Evolutionary conservation across 1,284 basidiomycete species (phyloP), one percentile per base, ranked within the genome.

Genomic region (Porogramme epimiltina): DNA sequence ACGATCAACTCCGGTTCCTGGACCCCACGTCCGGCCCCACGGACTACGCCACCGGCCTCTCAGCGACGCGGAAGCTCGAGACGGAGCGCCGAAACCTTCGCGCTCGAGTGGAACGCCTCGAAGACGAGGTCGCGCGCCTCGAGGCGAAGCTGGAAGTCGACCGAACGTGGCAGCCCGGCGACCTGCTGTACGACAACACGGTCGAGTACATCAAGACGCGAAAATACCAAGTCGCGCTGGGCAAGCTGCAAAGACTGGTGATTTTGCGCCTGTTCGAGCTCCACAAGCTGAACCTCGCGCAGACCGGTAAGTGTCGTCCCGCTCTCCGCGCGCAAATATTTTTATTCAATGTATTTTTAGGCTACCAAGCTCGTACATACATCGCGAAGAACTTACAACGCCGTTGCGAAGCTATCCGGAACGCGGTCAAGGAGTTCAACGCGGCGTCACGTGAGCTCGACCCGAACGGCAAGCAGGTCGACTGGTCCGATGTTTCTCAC

Each of bases 261-360:
- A 55, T 67, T 0, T 56, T 59, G 41, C 54, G 62, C 3, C 51
- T 70, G 2, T 68, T 70, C 39, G 66, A 70, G 54, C 58, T 70
- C 9, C 49, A 65, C 24, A 68, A 66, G 42, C 45, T 63, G n/a
- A 67, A 68, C 46, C 40, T 64, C 8, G 51, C 58, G 1, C 58
- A 50, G 19, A 64, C 63, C 9, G 62, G 64, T 63, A 45, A 26
- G 53, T 41, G n/a, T 37, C n/a, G n/a, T 18, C n/a, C 5, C 34
- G 8, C 10, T 9, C 34, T 5, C 16, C 16, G 9, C 8, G 34
- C n/a, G 6, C 9, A n/a, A 6, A 16, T 18, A 37, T 18, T 9
- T n/a, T 13, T 10, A 13, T 37, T 37, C 34, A 6, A n/a, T 36
- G 59, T 19, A 28, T 65, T 13, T 22, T 2, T 40, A 58, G 52